Evolutionary conservation across 805 yeast genomes (phyloP).

Genomic region (Candida suzukii): DNA sequence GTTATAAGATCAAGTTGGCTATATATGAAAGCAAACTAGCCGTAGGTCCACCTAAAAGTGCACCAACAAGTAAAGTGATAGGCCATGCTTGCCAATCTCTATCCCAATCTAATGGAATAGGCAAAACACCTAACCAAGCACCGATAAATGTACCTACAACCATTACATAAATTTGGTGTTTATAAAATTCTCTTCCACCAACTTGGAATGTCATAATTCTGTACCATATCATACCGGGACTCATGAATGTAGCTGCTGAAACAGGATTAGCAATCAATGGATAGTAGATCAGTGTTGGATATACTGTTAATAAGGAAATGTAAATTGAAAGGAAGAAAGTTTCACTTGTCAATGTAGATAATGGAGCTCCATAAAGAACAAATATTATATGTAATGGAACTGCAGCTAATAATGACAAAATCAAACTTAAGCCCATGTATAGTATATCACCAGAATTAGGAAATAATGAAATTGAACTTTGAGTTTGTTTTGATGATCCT

Average conservation of each 20-base stretch:
- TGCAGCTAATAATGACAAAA: conserved; percentile 29
- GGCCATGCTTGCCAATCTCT: conserved; percentile 98
- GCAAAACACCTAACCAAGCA: conserved; percentile 89
- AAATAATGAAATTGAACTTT: conserved; percentile 6
- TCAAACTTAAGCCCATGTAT: conserved; percentile 22
- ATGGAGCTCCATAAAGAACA: conserved; percentile 78
- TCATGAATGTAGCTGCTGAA: conserved; percentile 15
- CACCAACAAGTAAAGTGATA: conserved; percentile 74
- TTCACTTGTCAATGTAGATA: conserved; percentile 41
- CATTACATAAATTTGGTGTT: conserved; percentile 29
- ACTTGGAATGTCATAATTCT: conserved; percentile 23
- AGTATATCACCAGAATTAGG: conserved; percentile 13
- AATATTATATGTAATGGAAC: conserved; percentile 33
- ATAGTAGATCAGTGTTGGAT: conserved; percentile 55
- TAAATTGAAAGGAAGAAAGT: conserved; percentile 60
- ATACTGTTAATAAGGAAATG: conserved; percentile 49
- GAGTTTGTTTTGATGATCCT: conserved; percentile 7
- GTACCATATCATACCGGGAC: conserved; percentile 15
- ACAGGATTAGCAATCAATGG: conserved; percentile 30
- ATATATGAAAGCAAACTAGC: conserved; percentile 34
- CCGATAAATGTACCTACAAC: conserved; percentile 48
- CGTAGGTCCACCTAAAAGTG: conserved; percentile 60
- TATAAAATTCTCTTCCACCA: conserved; percentile 14
- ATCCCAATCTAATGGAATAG: conserved; percentile 97
- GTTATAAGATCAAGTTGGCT: neutral